Evolutionary conservation across 805 yeast genomes (phyloP).

Genomic region (Danielia reshetovae): DNA sequence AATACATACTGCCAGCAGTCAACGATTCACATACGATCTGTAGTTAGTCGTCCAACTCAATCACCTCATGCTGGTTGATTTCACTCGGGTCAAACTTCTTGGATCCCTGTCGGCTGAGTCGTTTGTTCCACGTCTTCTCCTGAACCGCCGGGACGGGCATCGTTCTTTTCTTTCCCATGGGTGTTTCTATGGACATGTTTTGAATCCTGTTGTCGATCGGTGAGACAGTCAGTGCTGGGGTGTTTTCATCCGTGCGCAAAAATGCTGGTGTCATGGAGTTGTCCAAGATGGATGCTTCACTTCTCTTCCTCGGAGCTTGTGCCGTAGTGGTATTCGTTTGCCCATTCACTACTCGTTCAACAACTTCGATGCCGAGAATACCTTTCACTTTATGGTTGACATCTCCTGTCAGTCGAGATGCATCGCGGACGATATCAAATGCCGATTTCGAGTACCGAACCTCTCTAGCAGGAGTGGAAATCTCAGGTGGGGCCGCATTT

Average conservation of each 20-base stretch:
- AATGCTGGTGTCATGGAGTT: too few species aligned
- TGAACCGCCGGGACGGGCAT: slow-evolving; percentile 3
- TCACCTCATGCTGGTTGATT: slow-evolving; percentile 10
- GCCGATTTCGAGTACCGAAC: slow-evolving; percentile 17
- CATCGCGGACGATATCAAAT: too few species aligned
- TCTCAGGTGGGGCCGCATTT: too few species aligned
- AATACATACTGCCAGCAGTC: neutral
- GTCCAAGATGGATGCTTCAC: too few species aligned
- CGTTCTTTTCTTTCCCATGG: slow-evolving; percentile 9
- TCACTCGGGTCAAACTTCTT: slow-evolving; percentile 10
- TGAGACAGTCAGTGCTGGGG: too few species aligned
- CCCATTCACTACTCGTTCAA: too few species aligned
- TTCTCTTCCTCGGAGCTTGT: too few species aligned
- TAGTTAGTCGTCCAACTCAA: slow-evolving; percentile 14
- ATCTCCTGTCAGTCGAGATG: slow-evolving; percentile 1
- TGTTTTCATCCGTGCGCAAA: too few species aligned
- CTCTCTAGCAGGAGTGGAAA: too few species aligned
- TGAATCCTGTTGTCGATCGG: slow-evolving; percentile 19
- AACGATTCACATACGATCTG: too few species aligned
- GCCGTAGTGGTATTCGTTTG: too few species aligned
- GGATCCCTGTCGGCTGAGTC: slow-evolving; percentile 6
- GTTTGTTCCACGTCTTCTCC: slow-evolving; percentile 10
- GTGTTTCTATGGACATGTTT: slow-evolving; percentile 16
- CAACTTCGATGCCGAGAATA: slow-evolving; percentile 21
- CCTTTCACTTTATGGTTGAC: slow-evolving; percentile 18